Percentiles rank a stretch among this genome's conserved stretches.
These are phyloP conservation scores for Blastobotrys chiropterorum DNA, from an alignment of 805 yeast species.

Conservation along the genomic window DNA sequence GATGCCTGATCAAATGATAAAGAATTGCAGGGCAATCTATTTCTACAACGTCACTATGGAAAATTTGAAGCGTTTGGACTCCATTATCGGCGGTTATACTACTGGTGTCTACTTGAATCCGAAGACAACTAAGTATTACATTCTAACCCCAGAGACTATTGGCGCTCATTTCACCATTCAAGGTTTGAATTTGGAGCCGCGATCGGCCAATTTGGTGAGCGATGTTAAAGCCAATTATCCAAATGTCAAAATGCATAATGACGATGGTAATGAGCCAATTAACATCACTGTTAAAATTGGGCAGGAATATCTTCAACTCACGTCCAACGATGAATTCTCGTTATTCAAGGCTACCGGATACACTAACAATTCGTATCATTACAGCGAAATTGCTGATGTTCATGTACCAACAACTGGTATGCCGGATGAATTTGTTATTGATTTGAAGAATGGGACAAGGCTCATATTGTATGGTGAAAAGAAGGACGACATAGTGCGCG, in stretches of 20 bases:
- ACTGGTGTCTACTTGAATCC: conserved; percentile 21
- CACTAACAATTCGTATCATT: conserved; percentile 34
- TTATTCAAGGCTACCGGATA: conserved; percentile 16
- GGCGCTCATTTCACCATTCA: conserved; percentile 33
- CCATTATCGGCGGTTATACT: conserved; percentile 19
- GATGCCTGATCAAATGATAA: conserved; percentile 46
- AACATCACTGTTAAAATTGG: conserved; percentile 67
- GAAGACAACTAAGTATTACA: conserved; percentile 31
- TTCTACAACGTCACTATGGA: conserved; percentile 38
- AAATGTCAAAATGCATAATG: conserved; percentile 6
- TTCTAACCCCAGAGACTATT: conserved; percentile 44
- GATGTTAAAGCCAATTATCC: conserved; percentile 15
- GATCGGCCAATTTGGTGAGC: conserved; percentile 35
- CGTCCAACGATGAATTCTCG: conserved; percentile 15
- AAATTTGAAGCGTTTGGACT: conserved; percentile 25
- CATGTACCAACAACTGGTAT: conserved; percentile 21
- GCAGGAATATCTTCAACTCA: conserved; percentile 55
- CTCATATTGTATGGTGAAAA: conserved; percentile 9
- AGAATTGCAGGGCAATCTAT: conserved; percentile 49
- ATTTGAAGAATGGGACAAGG: conserved; percentile 7
- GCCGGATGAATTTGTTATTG: conserved; percentile 35
- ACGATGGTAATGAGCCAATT: conserved; percentile 40
- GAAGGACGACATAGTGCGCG: conserved; percentile 20
- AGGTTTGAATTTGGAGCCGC: conserved; percentile 40
- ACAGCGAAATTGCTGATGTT: conserved; percentile 38